Evolutionary conservation across 805 yeast genomes (phyloP).

Genomic region (Kluyveromyces siamensis): DNA sequence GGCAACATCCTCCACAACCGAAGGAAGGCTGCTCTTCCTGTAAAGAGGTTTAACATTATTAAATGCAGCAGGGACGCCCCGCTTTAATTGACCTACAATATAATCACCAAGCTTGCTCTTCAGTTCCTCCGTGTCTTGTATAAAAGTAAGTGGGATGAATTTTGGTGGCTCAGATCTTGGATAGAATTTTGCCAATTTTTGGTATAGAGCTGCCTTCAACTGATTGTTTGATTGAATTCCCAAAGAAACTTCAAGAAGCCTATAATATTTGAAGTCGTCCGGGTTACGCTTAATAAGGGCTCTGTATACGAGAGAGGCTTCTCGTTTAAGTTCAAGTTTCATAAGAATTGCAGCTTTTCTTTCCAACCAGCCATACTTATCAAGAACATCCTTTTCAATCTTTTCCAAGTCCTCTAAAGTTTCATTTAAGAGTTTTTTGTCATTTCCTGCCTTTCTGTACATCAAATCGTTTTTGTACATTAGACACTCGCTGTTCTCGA

Average conservation of each 20-base stretch:
- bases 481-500: conserved; percentile 74
- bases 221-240: conserved; percentile 38
- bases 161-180: conserved; percentile 79
- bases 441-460: conserved; percentile 47
- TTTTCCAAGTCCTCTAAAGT: conserved; percentile 55
- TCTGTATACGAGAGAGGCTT: conserved; percentile 64
- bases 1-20: conserved; percentile 45
- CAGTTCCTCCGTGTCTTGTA: conserved; percentile 41
- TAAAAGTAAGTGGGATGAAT: conserved; percentile 67
- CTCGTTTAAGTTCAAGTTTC: conserved; percentile 45
- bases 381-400: conserved; percentile 46
- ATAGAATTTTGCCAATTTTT: conserved; percentile 55
- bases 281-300: conserved; percentile 76
- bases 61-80: conserved; percentile 88
- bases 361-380: conserved; percentile 55
- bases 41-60: conserved; percentile 78
- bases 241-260: conserved; percentile 55
- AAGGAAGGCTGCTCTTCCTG: conserved; percentile 35
- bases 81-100: conserved; percentile 49
- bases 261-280: conserved; percentile 60
- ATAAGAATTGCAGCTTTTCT: conserved; percentile 55
- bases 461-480: conserved; percentile 65
- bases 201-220: conserved; percentile 52
- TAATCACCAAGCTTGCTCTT: conserved; percentile 42
- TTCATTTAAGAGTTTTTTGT: conserved; percentile 33